Base-by-base conservation (phyloP, 78 protist genomes). In the Dictyostelium intermedium region DNA sequence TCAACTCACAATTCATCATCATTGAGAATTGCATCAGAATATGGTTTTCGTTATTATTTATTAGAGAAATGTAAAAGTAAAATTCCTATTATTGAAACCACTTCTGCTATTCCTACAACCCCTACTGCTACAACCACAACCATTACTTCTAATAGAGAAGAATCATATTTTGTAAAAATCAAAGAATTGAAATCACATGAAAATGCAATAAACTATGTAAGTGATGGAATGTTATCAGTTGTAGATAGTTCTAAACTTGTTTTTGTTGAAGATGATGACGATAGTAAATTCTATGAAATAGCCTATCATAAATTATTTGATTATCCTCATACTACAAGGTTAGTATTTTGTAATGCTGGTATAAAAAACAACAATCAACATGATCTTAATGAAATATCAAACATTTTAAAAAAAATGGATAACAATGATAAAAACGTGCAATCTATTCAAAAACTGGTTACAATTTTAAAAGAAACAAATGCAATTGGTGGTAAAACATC, bases 141-240 rank as follows among this genome's bases (percentile, higher is more conserved):
- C n/a, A n/a, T n/a, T n/a, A n/a, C n/a, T n/a, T n/a, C n/a, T 39
- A 39, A 39, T 39, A 61, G 34, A 5, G 32, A n/a, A 2, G 32
- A 61, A n/a, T 1, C 2, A 25, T 10, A 3, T 2, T n/a, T 6
- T 7, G 37, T 30, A 66, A 66, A 0, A 66, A 66, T 66, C 13
- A 66, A 66, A 27, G 20, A 66, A 25, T n/a, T 66, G 7, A 66
- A 66, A 66, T 66, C 76, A n/a, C 35, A 66, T 27, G 76, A 66
- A 66, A 66, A 27, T 66, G 76, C 76, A 27, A 66, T 66, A 27
- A n/a, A 30, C 30, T 11, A 66, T 27, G 76, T 66, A 27, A 66
- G 76, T 66, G 76, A 27, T 27, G 76, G 76, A 25, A 66, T 25
- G 35, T 66, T 66, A 66, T n/a, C 76, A 66, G 76, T 66, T 66